phyloP scores from a whole-genome alignment of 1,284 basidiomycete genomes.

The Omphalotus olearius region DNA sequence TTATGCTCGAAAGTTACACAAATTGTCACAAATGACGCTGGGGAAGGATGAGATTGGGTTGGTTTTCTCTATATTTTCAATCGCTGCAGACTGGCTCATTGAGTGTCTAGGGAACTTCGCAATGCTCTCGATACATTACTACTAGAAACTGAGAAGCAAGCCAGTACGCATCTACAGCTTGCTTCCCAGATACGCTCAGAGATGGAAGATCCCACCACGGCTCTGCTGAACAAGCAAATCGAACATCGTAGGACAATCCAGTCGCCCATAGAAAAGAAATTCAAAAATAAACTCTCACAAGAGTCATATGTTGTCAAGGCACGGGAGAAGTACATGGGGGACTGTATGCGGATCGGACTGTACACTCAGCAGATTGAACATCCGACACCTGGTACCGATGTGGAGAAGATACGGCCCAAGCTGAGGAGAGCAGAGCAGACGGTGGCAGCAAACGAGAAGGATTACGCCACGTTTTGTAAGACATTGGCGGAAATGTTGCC shows the following conservation, averaged over 20 bases:
- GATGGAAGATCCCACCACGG: constrained; percentile 50
- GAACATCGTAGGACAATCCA: constrained; percentile 51
- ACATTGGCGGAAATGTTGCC: constrained; percentile 59
- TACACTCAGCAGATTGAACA: constrained; percentile 71
- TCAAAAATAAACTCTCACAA: constrained; percentile 59
- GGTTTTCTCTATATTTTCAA: constrained; percentile 16
- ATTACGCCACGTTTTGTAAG: constrained; percentile 66
- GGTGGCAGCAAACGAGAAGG: constrained; percentile 65
- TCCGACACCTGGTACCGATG: constrained; percentile 61
- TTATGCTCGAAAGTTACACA: constrained; percentile 64
- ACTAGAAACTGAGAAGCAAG: constrained; percentile 60
- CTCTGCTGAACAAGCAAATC: constrained; percentile 46
- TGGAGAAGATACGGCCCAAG: constrained; percentile 66
- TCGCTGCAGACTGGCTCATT: not conserved
- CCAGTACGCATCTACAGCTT: constrained; percentile 45
- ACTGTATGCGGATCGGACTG: constrained; percentile 73
- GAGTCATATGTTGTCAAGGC: constrained; percentile 64
- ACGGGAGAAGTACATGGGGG: constrained; percentile 69
- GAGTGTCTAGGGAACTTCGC: constrained; percentile 45
- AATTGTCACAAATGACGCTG: constrained; percentile 55
- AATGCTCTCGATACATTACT: constrained; percentile 55
- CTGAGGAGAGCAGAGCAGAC: constrained; percentile 69
- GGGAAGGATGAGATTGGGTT: constrained; percentile 72
- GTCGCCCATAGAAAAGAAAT: constrained; percentile 57
- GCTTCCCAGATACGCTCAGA: constrained; percentile 54